A percentile compares a stretch with the other conserved stretches of the same genome.
Conservation (phyloP, 2,329 filamentous ascomycete species). For the Cryphonectria japonica region DNA sequence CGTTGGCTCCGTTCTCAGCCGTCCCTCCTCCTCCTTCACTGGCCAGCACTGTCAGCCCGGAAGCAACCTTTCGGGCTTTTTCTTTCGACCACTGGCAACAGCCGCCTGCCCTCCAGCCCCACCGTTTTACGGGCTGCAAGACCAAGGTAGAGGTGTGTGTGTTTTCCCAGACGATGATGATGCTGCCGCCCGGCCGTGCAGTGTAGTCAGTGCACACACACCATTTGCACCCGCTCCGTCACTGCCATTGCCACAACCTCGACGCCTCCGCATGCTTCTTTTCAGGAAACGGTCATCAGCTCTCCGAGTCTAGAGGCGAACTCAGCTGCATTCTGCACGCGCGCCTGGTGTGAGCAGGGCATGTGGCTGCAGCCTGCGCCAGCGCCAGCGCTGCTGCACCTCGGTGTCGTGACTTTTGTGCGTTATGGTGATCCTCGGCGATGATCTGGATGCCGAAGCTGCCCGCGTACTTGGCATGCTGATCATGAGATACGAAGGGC, state of each 20-base stretch:
- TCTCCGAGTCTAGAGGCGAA: not conserved
- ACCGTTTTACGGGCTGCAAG: not conserved
- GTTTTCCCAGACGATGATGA: not conserved
- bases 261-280: not conserved
- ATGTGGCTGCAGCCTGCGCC: not conserved
- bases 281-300: constrained; percentile 11
- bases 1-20: not conserved
- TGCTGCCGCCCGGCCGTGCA: not conserved
- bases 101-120: not conserved
- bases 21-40: not conserved
- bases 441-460: not conserved
- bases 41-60: not conserved
- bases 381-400: constrained; percentile 1
- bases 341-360: not conserved
- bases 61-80: constrained; percentile 1
- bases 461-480: not conserved
- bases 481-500: not conserved
- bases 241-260: not conserved
- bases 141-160: not conserved
- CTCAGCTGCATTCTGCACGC: not conserved
- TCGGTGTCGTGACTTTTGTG: not conserved
- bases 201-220: not conserved
- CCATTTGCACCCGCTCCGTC: not conserved
- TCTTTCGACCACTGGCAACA: not conserved
- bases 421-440: not conserved